Percentiles rank a stretch among this genome's conserved stretches.
Evolutionary conservation across 495 filamentous ascomycete genomes (phyloP).

Genomic region (Aspergillus heteromorphus): DNA sequence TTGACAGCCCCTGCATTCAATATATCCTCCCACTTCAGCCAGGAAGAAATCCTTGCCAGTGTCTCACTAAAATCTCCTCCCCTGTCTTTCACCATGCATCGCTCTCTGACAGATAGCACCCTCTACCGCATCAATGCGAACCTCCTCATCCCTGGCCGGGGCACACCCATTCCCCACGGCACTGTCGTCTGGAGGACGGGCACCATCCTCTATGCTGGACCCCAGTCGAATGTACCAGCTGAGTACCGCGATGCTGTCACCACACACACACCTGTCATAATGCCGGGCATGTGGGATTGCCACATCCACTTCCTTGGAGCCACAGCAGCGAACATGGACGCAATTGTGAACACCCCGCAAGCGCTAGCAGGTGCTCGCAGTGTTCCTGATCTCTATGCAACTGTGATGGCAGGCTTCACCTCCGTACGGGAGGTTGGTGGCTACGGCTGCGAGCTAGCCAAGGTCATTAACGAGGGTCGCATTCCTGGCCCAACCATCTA

Average conservation of each 20-base stretch:
- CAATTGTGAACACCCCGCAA: conserved; percentile 2
- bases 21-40: not conserved
- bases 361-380: conserved; percentile 32
- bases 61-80: not conserved
- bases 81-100: not conserved
- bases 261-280: conserved; percentile 32
- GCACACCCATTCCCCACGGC: conserved; percentile 29
- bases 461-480: conserved; percentile 40
- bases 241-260: conserved; percentile 22
- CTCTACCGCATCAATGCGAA: conserved; percentile 25
- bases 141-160: conserved; percentile 43
- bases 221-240: conserved; percentile 23
- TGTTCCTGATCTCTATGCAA: conserved; percentile 32
- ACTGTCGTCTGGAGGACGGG: conserved; percentile 37
- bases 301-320: conserved; percentile 41
- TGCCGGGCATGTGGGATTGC: conserved; percentile 52
- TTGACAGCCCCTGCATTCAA: not conserved
- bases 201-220: conserved; percentile 41
- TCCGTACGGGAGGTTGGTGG: conserved; percentile 47
- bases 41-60: not conserved
- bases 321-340: conserved; percentile 1
- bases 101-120: not conserved
- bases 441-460: conserved; percentile 34
- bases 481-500: conserved; percentile 48
- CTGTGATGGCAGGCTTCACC: conserved; percentile 47